Evolutionary conservation across 2,329 filamentous ascomycete genomes (phyloP).

Genomic region (Penicillium sp.): DNA sequence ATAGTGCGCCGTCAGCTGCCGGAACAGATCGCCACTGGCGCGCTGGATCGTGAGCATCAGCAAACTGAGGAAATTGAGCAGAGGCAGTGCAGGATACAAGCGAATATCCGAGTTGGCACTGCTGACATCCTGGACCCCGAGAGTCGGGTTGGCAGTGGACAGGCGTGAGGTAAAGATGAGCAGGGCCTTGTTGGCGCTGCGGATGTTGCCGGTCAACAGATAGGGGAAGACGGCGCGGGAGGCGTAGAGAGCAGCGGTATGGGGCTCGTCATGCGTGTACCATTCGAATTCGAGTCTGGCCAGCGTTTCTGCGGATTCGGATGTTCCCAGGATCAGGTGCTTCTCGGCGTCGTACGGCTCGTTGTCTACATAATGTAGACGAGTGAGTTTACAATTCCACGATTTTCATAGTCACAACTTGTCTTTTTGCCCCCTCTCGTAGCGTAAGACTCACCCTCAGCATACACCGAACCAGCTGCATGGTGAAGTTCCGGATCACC

Average conservation of each 20-base stretch:
- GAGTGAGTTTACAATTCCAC: conserved; percentile 2
- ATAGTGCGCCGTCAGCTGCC: conserved; percentile 77
- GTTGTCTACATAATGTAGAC: conserved; percentile 53
- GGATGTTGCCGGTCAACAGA: conserved; percentile 81
- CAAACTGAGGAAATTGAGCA: conserved; percentile 88
- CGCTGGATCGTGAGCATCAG: conserved; percentile 78
- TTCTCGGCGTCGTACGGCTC: conserved; percentile 89
- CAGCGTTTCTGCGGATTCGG: conserved; percentile 75
- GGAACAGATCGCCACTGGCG: conserved; percentile 70
- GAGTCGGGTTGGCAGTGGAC: conserved; percentile 49
- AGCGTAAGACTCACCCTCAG: conserved; percentile 53
- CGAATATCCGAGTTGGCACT: conserved; percentile 66
- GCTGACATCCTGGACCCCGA: conserved; percentile 76
- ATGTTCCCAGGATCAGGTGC: conserved; percentile 81
- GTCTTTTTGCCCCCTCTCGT: background rate
- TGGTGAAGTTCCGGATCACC: conserved; percentile 94
- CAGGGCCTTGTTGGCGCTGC: conserved; percentile 78
- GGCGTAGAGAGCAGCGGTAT: conserved; percentile 79
- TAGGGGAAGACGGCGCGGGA: conserved; percentile 86
- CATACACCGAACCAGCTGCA: conserved; percentile 78
- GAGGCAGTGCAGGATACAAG: conserved; percentile 83
- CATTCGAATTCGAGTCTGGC: conserved; percentile 83
- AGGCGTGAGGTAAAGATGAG: conserved; percentile 67
- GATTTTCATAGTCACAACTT: too few species aligned
- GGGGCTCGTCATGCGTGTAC: conserved; percentile 84